These are phyloP conservation scores for Apophysomyces elegans DNA, from an alignment of 371 early-diverging fungal genomes.

Conservation along the genomic window DNA sequence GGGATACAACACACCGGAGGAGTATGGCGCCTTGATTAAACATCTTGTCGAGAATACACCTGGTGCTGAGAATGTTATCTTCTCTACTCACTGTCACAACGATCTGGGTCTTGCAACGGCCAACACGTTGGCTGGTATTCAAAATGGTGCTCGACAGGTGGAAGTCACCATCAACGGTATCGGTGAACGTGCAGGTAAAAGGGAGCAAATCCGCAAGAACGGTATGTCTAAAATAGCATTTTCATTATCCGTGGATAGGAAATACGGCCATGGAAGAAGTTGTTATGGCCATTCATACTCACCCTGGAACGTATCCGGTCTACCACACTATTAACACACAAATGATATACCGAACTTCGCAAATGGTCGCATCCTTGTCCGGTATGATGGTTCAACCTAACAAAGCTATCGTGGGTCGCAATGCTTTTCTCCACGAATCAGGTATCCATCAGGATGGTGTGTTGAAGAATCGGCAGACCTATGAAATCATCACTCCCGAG, in stretches of 20 bases:
- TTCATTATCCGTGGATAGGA: constrained; percentile 41
- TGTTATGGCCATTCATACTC: constrained; percentile 93
- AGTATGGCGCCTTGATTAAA: constrained; percentile 85
- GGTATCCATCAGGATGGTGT: constrained; percentile 99
- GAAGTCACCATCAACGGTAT: constrained; percentile 98
- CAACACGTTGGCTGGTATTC: constrained; percentile 90
- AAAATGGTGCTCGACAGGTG: constrained; percentile 93
- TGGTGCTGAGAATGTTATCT: constrained; percentile 75
- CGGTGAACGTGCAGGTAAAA: constrained; percentile 86
- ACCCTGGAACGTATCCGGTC: constrained; percentile 84
- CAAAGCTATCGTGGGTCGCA: constrained; percentile 97
- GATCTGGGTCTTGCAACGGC: constrained; percentile 97
- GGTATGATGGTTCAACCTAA: constrained; percentile 97
- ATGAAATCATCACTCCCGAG: constrained; percentile 94
- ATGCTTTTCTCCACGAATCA: constrained; percentile 97
- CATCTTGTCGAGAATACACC: constrained; percentile 78
- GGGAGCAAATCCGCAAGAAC: no score
- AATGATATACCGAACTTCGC: constrained; percentile 86
- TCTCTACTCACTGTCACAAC: constrained; percentile 97
- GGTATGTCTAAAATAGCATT: no score
- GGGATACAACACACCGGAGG: constrained; percentile 91
- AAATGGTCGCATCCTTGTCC: constrained; percentile 83
- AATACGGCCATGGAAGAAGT: constrained; percentile 96
- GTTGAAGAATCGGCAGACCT: constrained; percentile 91
- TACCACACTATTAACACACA: constrained; percentile 87